Base-by-base conservation (phyloP, 768 basidiomycete species). In the Tephrocybe sp. region DNA sequence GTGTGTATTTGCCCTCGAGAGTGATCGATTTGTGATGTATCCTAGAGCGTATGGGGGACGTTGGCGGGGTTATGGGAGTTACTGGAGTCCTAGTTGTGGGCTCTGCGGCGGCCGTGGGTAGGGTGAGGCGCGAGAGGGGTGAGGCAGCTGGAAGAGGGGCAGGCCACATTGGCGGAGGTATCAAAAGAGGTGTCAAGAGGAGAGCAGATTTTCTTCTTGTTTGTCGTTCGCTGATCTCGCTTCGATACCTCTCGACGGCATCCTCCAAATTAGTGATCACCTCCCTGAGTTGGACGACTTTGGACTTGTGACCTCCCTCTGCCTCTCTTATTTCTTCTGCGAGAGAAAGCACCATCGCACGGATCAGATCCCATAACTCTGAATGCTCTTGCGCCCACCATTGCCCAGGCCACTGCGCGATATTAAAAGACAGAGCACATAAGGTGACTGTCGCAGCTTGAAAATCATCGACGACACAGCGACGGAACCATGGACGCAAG, bases 401-500 rank as follows among this genome's bases (percentile, higher is more conserved):
- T 56, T 78, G 78, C 18, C 80, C 80, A 19, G 85, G 84, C 87
- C 87, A 89, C 52, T 75, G 74, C 5, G 82, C 79, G 53, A 84
- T 78, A 24, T 71, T 60, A 22, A 74, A 70, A 11, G 83, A 68
- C 39, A 84, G 71, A 3, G 58, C 64, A 36, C 65, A 68, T 26
- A 76, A 60, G 30, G 66, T 69, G 15, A 56, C 53, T 5, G 67
- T 69, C 8, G 74, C 73, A 25, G 51, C 52, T 6, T 70, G 63
- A 50, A 67, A 67, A 47, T 74, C 70, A 11, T 69, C 55, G 5
- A 63, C 56, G 12, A 83, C 70, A 47, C 70, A 69, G 41, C 62
- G 66, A 60, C 85, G 79, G 67, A 89, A 82, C 83, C 86, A 89
- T 8, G 84, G 79, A 21, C 83, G 77, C 22, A 91, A 73, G 63